A percentile compares a stretch with the other conserved stretches of the same genome.
phyloP scores from a whole-genome alignment of 768 basidiomycete species.

The Chalciporus chontae region DNA sequence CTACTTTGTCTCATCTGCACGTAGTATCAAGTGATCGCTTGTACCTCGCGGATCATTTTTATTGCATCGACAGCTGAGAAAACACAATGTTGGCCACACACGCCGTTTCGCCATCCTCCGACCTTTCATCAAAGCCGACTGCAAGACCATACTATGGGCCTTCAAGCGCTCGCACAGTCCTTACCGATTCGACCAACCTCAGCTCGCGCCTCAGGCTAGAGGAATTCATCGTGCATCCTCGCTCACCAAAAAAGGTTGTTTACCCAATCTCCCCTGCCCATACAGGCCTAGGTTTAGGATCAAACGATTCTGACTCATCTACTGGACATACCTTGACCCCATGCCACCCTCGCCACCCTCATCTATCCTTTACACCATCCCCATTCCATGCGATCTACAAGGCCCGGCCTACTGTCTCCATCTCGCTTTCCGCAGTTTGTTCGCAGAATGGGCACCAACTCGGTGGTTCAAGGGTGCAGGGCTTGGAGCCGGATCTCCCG shows the following conservation, averaged over 20 bases:
- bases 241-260: slow-evolving; percentile 6
- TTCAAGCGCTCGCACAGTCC: slow-evolving; percentile 16
- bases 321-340: not conserved
- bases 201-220: slow-evolving; percentile 6
- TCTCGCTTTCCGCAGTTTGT: slow-evolving; percentile 35
- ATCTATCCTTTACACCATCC: slow-evolving; percentile 7
- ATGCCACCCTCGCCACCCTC: slow-evolving; percentile 6
- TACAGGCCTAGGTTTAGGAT: slow-evolving; percentile 11
- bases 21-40: slow-evolving; percentile 5
- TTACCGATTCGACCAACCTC: slow-evolving; percentile 26
- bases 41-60: slow-evolving; percentile 3
- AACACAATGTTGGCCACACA: slow-evolving; percentile 20
- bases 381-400: slow-evolving; percentile 27
- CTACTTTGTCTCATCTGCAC: slow-evolving; percentile 11
- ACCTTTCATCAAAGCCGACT: not conserved
- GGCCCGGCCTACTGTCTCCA: slow-evolving; percentile 37
- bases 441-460: slow-evolving; percentile 15
- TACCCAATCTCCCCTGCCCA: slow-evolving; percentile 21
- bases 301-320: slow-evolving; percentile 6
- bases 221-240: not conserved
- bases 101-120: slow-evolving; percentile 2
- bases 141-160: not conserved
- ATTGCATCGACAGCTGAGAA: slow-evolving; percentile 7
- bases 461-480: slow-evolving; percentile 4
- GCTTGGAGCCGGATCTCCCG: slow-evolving; percentile 21